Evolutionary conservation across 768 basidiomycete genomes (phyloP), one percentile per base, ranked within the genome.

Genomic region (Jaapia argillacea): DNA sequence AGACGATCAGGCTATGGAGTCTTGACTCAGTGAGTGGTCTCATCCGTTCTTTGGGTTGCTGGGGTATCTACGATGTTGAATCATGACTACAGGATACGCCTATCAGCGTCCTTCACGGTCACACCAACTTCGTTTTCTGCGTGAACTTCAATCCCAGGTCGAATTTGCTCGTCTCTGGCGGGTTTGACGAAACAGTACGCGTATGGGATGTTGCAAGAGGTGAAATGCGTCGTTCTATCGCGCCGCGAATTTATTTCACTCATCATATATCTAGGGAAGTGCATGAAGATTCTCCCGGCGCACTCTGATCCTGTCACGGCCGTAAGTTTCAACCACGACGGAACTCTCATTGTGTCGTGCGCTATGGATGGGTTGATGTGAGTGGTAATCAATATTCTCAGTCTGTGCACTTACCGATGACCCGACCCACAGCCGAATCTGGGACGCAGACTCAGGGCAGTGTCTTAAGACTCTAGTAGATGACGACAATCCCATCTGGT

Each of bases 361-460:
- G 88, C 91, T 7, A 94, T 92, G 84, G 96, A 99, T 60, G 96
- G 94, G 4, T 64, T 98, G 35, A 94, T 98, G 96, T 97, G 50
- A 62, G 83, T 64, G 5, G 35, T 1, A 3, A 20, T 44, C 35
- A 24, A 36, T 24, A 23, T 28, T 4, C 14, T 24, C n/a, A 24
- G 13, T n/a, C 27, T 40, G 25, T 23, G n/a, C n/a, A n/a, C n/a
- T 21, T 44, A 39, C 42, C 28, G 2, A 20, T 43, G 35, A 25
- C 36, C 39, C 38, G 31, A 28, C 18, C 18, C 31, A 13, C 55
- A 99, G 94, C 57, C 93, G 96, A 45, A 79, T 98, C 46, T 99
- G 96, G 96, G 94, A 99, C 56, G 82, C 89, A 0, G 81, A 92
- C 44, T 94, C 93, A 3, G 96, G 94, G 2, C 96, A 99, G 63